A percentile compares a stretch with the other conserved stretches of the same genome.
phyloP scores from a whole-genome alignment of 2,329 filamentous ascomycete species.

The Colletotrichum sp. region DNA sequence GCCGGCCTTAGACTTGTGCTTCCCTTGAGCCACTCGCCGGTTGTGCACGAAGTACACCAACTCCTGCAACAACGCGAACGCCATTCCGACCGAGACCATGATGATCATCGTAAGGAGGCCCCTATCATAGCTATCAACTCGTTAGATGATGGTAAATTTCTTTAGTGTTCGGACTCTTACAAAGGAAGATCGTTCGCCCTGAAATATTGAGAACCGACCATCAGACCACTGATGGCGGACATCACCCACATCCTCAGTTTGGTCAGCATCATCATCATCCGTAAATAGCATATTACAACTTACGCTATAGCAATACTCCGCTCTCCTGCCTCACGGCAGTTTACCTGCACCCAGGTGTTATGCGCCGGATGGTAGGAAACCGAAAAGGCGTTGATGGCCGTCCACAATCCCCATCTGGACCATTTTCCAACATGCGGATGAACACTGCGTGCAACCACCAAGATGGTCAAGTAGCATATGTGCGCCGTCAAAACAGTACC shows the following conservation, averaged over 20 bases:
- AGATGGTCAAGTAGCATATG: conserved; percentile 44
- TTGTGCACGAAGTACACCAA: conserved; percentile 42
- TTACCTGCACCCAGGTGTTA: conserved; percentile 57
- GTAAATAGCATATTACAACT: conserved; percentile 18
- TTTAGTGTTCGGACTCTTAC: conserved; percentile 23
- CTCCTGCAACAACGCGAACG: conserved; percentile 43
- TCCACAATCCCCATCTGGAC: conserved; percentile 56
- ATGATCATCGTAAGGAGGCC: conserved; percentile 50
- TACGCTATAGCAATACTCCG: conserved; percentile 54
- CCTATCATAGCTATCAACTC: conserved; percentile 39
- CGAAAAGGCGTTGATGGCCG: conserved; percentile 51
- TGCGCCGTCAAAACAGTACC: conserved; percentile 47
- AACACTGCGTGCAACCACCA: conserved; percentile 42
- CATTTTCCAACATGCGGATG: conserved; percentile 50
- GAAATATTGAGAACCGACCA: conserved; percentile 57
- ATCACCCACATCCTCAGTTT: conserved; percentile 46
- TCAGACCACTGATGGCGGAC: conserved; percentile 53
- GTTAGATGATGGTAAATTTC: not conserved
- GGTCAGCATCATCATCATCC: not conserved
- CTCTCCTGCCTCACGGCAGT: conserved; percentile 49
- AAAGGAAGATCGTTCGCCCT: conserved; percentile 44
- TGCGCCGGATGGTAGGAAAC: conserved; percentile 59
- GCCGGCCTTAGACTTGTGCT: conserved; percentile 20
- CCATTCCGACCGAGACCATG: conserved; percentile 44
- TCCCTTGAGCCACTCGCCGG: conserved; percentile 27